Percentiles rank a stretch among this genome's conserved stretches.
Evolutionary conservation across 2,329 filamentous ascomycete genomes (phyloP).

Genomic region (Neofusicoccum ribis): DNA sequence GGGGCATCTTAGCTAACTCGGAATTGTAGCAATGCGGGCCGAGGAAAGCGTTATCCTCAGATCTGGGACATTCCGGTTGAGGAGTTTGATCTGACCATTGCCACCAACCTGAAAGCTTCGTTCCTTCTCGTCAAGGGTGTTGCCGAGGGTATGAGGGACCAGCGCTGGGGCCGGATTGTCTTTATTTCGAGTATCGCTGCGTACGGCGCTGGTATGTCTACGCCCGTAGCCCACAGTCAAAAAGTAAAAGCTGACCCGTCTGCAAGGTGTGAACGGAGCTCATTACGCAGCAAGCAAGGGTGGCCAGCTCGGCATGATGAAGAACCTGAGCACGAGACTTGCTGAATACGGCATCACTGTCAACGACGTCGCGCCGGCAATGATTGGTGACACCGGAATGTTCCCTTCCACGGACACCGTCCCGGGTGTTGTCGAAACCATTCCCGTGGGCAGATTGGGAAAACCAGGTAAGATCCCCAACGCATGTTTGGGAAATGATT

Average conservation of each 20-base stretch:
- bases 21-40: constrained; percentile 57
- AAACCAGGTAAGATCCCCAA: constrained; percentile 21
- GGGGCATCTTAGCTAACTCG: not conserved
- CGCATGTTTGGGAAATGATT: not conserved
- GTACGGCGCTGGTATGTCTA: constrained; percentile 51
- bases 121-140: constrained; percentile 63
- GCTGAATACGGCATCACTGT: constrained; percentile 64
- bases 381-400: constrained; percentile 57
- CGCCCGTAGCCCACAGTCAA: not conserved
- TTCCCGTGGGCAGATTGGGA: constrained; percentile 28
- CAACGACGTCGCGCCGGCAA: constrained; percentile 68
- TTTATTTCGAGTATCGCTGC: constrained; percentile 66
- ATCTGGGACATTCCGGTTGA: constrained; percentile 60
- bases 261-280: constrained; percentile 31
- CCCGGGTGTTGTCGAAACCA: constrained; percentile 25
- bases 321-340: constrained; percentile 61
- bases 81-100: constrained; percentile 65
- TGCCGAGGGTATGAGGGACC: constrained; percentile 60
- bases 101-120: constrained; percentile 62
- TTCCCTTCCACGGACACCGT: constrained; percentile 25
- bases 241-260: constrained; percentile 60
- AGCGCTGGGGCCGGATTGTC: constrained; percentile 64
- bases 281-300: constrained; percentile 63
- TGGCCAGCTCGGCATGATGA: constrained; percentile 65
- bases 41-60: constrained; percentile 60